Evolutionary conservation across 1,139 yeast genomes (phyloP), one percentile per base, ranked within the genome.

Genomic region (Nematodospora anomalae): DNA sequence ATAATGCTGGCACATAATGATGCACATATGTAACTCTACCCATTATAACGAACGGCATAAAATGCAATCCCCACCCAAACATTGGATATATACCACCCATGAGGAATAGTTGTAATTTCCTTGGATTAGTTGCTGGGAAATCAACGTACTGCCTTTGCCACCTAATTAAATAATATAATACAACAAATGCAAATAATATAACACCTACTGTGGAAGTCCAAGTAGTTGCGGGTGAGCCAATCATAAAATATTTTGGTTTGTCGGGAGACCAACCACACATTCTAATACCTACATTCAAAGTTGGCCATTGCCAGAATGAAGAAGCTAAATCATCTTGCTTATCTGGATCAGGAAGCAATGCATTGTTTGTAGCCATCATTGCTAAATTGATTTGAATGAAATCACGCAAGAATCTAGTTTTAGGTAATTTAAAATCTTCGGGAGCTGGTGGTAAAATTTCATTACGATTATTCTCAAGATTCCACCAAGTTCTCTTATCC

Each of bases 281-380:
- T 67, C 98, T 84, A 52, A 94, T 80, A 58, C 98, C 98, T 39
- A 81, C 85, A 62, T 87, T 75, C 53, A 90, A 76, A 24, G 92
- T 78, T 40, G 99, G 99, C 99, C 99, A 94, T 74, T 94, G 92
- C 98, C 98, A 94, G 52, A 92, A 92, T 34, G 79, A 60, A 12
- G 97, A 88, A 2, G 97, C 95, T 51, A 94, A 76, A 50, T 83
- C 90, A 58, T 94, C 99, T 52, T 78, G 81, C 64, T 92, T 90
- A 51, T 94, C 98, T 12, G 74, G 62, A 55, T 92, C 98, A 24
- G 98, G 97, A 40, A 92, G 80, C 56, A 92, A 76, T 3, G 96
- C 97, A 55, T 94, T 94, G 69, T 94, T 94, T 30, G 97, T 87
- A 16, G 97, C 96, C 97, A 90, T 89, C 97, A 92, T 94, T 15